Evolutionary conservation across 2,329 filamentous ascomycete genomes (phyloP).

Genomic region (Cytospora schulzeri): DNA sequence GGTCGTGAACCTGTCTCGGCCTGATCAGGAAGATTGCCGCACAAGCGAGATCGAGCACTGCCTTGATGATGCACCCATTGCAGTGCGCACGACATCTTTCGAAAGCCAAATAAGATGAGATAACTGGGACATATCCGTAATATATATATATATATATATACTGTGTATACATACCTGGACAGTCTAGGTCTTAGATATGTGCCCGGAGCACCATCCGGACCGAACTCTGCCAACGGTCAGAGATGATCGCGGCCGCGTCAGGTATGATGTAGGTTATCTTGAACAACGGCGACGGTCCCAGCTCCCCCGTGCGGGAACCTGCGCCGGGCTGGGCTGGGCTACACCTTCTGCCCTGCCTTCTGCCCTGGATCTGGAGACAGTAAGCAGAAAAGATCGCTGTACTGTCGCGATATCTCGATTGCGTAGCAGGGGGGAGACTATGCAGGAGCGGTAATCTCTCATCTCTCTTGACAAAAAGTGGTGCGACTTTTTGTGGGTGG

Average conservation of each 20-base stretch:
- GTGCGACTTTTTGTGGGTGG: slow-evolving; percentile 31
- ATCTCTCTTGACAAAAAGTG: slow-evolving; percentile 30
- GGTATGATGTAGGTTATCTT: neutral
- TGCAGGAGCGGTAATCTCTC: slow-evolving; percentile 26
- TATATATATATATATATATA: no score
- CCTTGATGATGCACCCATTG: neutral
- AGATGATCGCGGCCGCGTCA: neutral
- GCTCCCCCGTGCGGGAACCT: slow-evolving; percentile 1
- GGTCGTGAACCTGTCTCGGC: slow-evolving; percentile 5
- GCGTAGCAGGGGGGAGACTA: slow-evolving; percentile 19
- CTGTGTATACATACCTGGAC: neutral
- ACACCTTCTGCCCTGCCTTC: neutral
- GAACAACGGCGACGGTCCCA: neutral
- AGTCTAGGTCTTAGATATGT: neutral
- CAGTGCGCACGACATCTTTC: neutral
- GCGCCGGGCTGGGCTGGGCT: neutral
- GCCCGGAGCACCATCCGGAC: neutral
- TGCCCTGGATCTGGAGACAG: slow-evolving; percentile 16
- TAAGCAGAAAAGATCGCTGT: slow-evolving; percentile 20
- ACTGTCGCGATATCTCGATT: slow-evolving; percentile 25
- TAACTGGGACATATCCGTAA: no score
- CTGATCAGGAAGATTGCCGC: slow-evolving; percentile 10
- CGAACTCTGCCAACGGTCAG: neutral
- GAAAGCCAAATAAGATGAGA: neutral
- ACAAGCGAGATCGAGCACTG: slow-evolving; percentile 6